Conservation (phyloP, 2,329 filamentous ascomycete genomes). For the Diaporthe sp. region DNA sequence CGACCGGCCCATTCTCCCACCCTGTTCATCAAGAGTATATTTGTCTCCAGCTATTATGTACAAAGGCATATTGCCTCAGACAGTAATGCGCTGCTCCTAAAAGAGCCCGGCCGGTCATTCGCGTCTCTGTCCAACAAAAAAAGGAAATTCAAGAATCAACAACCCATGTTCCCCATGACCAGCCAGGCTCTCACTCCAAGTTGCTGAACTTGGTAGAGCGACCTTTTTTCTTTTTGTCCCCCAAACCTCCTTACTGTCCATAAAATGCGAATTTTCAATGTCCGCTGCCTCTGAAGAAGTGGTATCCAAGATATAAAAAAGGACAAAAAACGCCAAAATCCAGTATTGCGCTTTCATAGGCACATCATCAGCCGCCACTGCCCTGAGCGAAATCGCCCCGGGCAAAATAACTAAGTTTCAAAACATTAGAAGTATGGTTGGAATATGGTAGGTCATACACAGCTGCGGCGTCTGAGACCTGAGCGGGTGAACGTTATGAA, state of each 20-base stretch:
- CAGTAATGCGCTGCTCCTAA: constrained; percentile 28
- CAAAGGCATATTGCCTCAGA: constrained; percentile 22
- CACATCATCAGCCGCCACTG: constrained; percentile 33
- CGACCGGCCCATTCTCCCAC: constrained; percentile 20
- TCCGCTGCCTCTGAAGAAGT: constrained; percentile 37
- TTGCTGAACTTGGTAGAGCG: constrained; percentile 26
- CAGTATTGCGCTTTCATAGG: constrained; percentile 35
- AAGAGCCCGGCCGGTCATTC: constrained; percentile 15
- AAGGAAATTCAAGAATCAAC: background rate
- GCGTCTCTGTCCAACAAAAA: background rate
- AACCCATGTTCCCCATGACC: constrained; percentile 11
- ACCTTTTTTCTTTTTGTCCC: constrained; percentile 18
- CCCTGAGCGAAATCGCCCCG: background rate
- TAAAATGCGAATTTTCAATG: constrained; percentile 37
- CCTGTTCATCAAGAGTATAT: constrained; percentile 34
- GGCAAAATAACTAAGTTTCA: constrained; percentile 33
- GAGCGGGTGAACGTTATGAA: constrained; percentile 14
- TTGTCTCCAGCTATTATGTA: constrained; percentile 37
- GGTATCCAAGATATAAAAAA: constrained; percentile 40
- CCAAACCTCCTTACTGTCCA: constrained; percentile 28
- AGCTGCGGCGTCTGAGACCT: constrained; percentile 23
- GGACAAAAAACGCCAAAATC: constrained; percentile 35
- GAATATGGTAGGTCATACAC: constrained; percentile 37
- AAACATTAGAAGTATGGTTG: constrained; percentile 40
- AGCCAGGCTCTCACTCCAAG: constrained; percentile 26